These are phyloP conservation scores for Backusella mclennaniae DNA, from an alignment of 192 early-diverging fungal genomes.

Conservation along the genomic window DNA sequence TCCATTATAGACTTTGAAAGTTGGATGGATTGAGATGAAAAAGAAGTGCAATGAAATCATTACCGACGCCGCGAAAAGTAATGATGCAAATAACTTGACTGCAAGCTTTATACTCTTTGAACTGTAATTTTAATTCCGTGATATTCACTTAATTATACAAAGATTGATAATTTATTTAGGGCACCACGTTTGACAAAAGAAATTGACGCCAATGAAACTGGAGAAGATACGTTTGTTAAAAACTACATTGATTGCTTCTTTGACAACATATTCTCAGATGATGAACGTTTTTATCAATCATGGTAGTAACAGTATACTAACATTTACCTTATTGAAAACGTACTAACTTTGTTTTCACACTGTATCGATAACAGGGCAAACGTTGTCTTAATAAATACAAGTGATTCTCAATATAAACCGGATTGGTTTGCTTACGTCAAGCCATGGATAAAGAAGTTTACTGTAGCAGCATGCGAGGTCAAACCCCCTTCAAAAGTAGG, in stretches of 20 bases:
- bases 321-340: background rate
- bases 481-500: background rate
- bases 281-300: background rate
- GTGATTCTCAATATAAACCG: background rate
- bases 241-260: background rate
- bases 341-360: background rate
- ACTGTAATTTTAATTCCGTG: background rate
- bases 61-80: background rate
- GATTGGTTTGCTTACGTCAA: background rate
- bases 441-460: background rate
- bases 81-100: background rate
- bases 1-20: too few species aligned
- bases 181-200: background rate
- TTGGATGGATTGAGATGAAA: too few species aligned
- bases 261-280: background rate
- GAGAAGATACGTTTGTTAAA: background rate
- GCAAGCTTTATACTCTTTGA: background rate
- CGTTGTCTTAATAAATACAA: background rate
- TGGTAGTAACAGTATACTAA: background rate
- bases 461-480: background rate
- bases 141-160: background rate
- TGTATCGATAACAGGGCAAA: background rate
- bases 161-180: background rate
- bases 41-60: too few species aligned
- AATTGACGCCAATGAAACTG: background rate